Base-by-base conservation (phyloP, 768 basidiomycete genomes). In the Lentinus tigrinus region DNA sequence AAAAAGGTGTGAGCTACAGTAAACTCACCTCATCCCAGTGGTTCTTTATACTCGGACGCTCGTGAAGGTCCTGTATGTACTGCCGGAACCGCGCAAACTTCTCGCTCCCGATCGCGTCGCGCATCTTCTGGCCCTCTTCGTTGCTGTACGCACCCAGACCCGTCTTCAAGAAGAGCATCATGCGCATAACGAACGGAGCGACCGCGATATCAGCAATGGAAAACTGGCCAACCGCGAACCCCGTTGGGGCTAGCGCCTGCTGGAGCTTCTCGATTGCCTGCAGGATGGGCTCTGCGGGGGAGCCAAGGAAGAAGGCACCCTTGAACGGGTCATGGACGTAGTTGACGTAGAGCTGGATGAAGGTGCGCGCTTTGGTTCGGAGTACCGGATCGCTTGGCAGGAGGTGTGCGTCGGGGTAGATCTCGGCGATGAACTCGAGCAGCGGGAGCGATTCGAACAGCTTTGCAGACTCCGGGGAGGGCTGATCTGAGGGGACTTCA, bases 371-470 rank as follows among this genome's bases (percentile, higher is more conserved):
- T 54, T 78, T 74, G 38, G 88, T 85, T 31, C 84, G 81, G 3
- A 66, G 63, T 38, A 87, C 75, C 0, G 83, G 82, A 65, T 85
- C 81, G 7, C 70, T 66, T 2, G 87, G 86, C 4, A 84, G 75
- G 36, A 87, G 73, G 23, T 62, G 44, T n/a, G 78, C 74, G 40
- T 75, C 67, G 1, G 80, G 78, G 65, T 74, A 80, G 49, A 85
- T 69, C 66, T 88, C 86, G 8, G 84, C 83, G 52, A 88, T 67
- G 70, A 89, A 84, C 66, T 89, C 85, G 48, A 87, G 73, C 47
- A 88, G 79, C 34, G 87, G 72, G 34, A 82, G 79, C 3, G 85
- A 87, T 65, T 89, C 87, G 6, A 81, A 74, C 60, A 88, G 66
- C 66, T 88, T 88, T 52, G 70, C 62, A 3, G 84, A 85, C 36